phyloP scores from a whole-genome alignment of 2,329 filamentous ascomycete genomes.

The Passalora sequoiae region DNA sequence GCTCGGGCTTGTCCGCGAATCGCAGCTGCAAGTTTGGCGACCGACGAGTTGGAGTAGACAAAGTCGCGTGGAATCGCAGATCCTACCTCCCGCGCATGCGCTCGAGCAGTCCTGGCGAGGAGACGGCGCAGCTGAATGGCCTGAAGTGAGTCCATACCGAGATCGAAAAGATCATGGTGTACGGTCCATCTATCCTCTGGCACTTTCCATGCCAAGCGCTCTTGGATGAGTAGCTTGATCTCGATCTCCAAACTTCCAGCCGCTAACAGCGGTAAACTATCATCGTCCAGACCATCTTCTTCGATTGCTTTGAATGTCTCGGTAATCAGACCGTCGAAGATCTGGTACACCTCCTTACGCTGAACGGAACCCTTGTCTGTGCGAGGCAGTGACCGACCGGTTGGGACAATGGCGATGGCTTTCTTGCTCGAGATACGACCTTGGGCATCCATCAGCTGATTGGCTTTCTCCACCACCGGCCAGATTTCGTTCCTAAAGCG shows the following conservation, averaged over 20 bases:
- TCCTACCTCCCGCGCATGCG: too few relatives aligned
- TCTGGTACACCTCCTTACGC: background rate
- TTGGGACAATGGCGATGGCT: background rate
- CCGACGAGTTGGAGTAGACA: background rate
- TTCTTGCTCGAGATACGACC: background rate
- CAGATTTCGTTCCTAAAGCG: background rate
- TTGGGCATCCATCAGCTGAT: background rate
- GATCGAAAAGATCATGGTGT: background rate
- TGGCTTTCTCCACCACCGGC: background rate
- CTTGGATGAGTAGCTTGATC: background rate
- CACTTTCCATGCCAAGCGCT: background rate
- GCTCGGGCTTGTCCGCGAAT: background rate
- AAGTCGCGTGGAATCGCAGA: background rate
- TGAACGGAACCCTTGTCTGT: background rate
- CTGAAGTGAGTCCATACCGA: constrained; percentile 2
- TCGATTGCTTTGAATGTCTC: background rate
- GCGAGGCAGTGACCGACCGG: background rate
- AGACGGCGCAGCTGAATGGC: constrained; percentile 1
- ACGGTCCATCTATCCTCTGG: background rate
- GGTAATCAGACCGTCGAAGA: background rate
- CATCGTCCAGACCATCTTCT: background rate
- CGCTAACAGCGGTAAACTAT: background rate
- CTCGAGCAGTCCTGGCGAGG: background rate
- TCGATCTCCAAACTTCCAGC: background rate
- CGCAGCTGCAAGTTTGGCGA: background rate